Evolutionary conservation across 306 rosid genomes (phyloP).

Genomic region (Rosa lucieae): DNA sequence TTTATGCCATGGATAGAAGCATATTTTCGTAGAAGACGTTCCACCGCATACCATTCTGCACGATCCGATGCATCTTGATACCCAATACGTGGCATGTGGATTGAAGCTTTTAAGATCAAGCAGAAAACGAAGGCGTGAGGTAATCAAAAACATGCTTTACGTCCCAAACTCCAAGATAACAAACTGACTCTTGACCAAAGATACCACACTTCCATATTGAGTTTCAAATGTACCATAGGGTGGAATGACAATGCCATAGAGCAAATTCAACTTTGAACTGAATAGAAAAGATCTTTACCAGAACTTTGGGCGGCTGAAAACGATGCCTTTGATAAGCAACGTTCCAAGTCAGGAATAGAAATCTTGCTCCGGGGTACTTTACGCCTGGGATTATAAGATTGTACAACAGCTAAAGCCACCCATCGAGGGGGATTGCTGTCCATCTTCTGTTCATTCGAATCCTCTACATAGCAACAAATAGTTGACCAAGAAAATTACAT

Average conservation of each 20-base stretch:
- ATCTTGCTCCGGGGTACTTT: conserved; percentile 73
- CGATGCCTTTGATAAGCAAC: conserved; percentile 70
- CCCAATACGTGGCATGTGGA: conserved; percentile 96
- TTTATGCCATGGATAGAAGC: conserved; percentile 66
- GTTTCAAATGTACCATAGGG: neutral
- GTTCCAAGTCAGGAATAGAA: conserved; percentile 69
- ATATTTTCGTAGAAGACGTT: conserved; percentile 87
- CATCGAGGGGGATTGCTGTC: conserved; percentile 46
- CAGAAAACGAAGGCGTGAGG: conserved; percentile 15
- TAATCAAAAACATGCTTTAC: neutral
- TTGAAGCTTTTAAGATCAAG: conserved; percentile 54
- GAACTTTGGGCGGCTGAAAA: conserved; percentile 64
- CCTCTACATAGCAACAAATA: conserved; percentile 38
- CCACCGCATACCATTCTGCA: conserved; percentile 88
- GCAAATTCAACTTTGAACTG: neutral
- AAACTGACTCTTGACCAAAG: neutral
- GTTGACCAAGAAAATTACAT: neutral
- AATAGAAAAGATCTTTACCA: conserved; percentile 43
- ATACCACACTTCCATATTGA: neutral
- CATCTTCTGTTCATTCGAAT: conserved; percentile 31
- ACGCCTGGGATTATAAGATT: conserved; percentile 81
- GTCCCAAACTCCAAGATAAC: neutral
- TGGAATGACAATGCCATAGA: conserved; percentile 7
- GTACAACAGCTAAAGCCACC: conserved; percentile 91
- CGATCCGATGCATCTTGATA: conserved; percentile 93